Evolutionary conservation across 306 rosid genomes (phyloP), one percentile per base, ranked within the genome.

Genomic region (Senna tora): DNA sequence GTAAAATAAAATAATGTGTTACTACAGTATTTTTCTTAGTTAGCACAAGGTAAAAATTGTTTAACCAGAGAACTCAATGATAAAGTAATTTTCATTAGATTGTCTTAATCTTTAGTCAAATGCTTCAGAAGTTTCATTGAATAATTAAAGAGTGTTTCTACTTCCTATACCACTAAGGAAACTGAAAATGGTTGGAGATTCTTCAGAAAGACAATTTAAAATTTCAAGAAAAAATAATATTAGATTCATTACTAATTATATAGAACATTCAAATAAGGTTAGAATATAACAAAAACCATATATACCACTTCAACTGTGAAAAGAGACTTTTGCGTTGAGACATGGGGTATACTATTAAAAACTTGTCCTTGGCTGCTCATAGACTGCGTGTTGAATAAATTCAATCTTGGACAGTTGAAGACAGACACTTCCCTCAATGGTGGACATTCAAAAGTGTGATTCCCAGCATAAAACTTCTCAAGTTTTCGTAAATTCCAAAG

Each of bases 361-460:
- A 16, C 7, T 4, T 0, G 9, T 14, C 42, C 65, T 7, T 52
- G 34, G 49, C 1, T 13, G 4, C 0, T 11, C 6, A 8, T 25
- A 30, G 21, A 2, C n/a, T 17, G 39, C 32, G 8, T 32, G 0
- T 22, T 52, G 9, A 52, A 12, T n/a, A 51, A 39, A 20, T 50
- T 2, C 28, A 50, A 38, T 13, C 38, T 42, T 2, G 15, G 7
- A 62, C 72, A 62, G 2, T 4, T 0, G 5, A 2, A 0, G 11
- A 66, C 42, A 15, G 1, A 1, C 3, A 70, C 0, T 0, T 11
- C 0, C 15, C 43, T 63, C 19, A 79, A 32, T 17, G 51, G 19
- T 30, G 81, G 84, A 33, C 81, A 79, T 13, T 50, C 55, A 6
- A 46, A 60, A 33, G 53, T 55, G 64, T 65, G 67, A 7, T 17